A percentile compares a stretch with the other conserved stretches of the same genome.
Conservation (phyloP, 169 alveolate species). For the Perkinsus olseni region DNA sequence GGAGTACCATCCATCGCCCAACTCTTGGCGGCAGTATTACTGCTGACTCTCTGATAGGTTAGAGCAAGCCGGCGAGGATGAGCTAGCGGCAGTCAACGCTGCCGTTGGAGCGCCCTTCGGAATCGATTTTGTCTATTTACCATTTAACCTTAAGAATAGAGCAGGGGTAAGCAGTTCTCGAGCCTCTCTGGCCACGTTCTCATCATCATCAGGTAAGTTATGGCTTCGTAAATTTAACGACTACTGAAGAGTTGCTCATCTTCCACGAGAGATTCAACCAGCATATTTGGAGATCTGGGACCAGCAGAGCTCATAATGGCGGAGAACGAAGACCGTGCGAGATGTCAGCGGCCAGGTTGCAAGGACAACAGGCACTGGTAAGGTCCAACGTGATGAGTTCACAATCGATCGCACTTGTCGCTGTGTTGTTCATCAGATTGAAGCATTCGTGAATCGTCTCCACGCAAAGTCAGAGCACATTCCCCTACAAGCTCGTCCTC, state of each 20-base stretch:
- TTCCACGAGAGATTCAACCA: background rate
- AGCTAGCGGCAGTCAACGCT: background rate
- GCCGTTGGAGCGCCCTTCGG: background rate
- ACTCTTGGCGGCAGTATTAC: background rate
- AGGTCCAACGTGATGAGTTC: background rate
- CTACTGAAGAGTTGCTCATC: background rate
- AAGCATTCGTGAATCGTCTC: background rate
- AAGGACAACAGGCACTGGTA: background rate
- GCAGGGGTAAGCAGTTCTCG: background rate
- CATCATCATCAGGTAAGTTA: background rate
- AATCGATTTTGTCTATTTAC: background rate
- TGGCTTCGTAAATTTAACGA: background rate
- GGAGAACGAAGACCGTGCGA: background rate
- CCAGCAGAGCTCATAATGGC: background rate
- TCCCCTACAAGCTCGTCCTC: background rate
- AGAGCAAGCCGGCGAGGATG: background rate
- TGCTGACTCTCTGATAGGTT: background rate
- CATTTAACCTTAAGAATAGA: background rate
- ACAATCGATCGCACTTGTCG: too few species aligned
- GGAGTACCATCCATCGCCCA: background rate
- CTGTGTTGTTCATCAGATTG: background rate
- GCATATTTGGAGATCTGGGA: background rate
- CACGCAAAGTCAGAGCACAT: background rate
- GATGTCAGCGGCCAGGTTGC: background rate
- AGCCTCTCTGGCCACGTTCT: background rate